Evolutionary conservation across 2,329 filamentous ascomycete species (phyloP), one percentile per base, ranked within the genome.

Genomic region (Sordariomycetes sp.): DNA sequence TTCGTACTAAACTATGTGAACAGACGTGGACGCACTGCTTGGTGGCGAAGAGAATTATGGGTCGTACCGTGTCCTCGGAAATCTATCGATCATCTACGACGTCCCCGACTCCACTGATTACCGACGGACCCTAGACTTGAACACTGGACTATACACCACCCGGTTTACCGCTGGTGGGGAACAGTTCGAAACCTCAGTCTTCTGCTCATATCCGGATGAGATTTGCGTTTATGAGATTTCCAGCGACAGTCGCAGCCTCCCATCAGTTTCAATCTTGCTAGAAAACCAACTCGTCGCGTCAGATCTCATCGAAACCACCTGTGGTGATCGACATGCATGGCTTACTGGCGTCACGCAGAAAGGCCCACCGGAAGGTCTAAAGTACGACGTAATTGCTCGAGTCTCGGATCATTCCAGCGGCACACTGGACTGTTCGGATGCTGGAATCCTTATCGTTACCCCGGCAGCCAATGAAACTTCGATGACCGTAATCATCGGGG

Each of bases 401-500:
- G n/a, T 45, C 39, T 45, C 39, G 8, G 13, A 45, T 2, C 13
- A 17, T 45, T 45, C 17, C 10, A 13, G 39, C 17, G 39, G 39
- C n/a, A 45, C 39, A 15, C 2, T 45, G 39, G 7, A 50, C 8
- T 50, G 45, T 1, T 62, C 61, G 45, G 52, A 48, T 10, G 61
- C 61, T 17, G 62, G 67, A 10, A 62, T 60, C 1, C 60, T 75
- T 20, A 62, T 62, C 1, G 61, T 75, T 20, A 59, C 64, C 7
- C 60, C 68, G 1, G 58, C 53, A 0, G 36, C 60, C 10, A 25
- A 61, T 4, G 61, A 66, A 6, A 65, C 59, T 2, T 63, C 61
- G 10, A 50, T 72, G 10, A 67, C 68, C 32, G 8, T 81, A 7
- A 66, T 79, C 0, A 62, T 80, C 17, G 70, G 71, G 5, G 73